A percentile compares a stretch with the other conserved stretches of the same genome.
Evolutionary conservation across 1,284 basidiomycete species (phyloP).

Genomic region (Irpex sp.): DNA sequence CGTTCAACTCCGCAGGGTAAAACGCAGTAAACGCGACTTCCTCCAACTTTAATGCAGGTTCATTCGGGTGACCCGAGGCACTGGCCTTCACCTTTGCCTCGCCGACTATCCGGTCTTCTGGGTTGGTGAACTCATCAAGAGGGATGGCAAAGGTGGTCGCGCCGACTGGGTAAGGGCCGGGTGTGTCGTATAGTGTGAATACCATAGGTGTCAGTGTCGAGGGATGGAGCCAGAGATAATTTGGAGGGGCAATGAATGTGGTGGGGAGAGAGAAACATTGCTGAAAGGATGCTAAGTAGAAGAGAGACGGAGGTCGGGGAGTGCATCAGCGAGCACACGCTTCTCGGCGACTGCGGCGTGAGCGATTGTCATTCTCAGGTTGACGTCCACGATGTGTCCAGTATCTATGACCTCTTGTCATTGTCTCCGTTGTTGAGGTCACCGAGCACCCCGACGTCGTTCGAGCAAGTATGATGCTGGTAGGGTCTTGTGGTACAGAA

Average conservation of each 20-base stretch:
- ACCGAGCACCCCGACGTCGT: background rate
- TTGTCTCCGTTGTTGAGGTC: background rate
- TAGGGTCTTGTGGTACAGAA: too few relatives aligned
- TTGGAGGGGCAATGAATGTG: background rate
- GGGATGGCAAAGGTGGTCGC: conserved; percentile 46
- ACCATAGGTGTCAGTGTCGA: conserved; percentile 19
- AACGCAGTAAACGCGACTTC: conserved; percentile 56
- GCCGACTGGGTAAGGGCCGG: conserved; percentile 47
- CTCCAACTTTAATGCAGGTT: conserved; percentile 42
- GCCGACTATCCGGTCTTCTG: conserved; percentile 34
- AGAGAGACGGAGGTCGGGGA: background rate
- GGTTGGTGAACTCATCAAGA: conserved; percentile 19
- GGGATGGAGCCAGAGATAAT: background rate
- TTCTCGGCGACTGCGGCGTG: background rate
- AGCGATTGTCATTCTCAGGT: background rate
- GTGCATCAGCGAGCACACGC: background rate
- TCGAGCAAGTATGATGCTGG: background rate
- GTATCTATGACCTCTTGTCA: background rate
- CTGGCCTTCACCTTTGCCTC: conserved; percentile 29
- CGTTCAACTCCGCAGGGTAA: conserved; percentile 40
- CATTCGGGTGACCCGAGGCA: conserved; percentile 20
- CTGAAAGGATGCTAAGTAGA: background rate
- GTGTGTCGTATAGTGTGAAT: conserved; percentile 36
- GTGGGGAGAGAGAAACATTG: background rate
- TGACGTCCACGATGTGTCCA: background rate